Percentiles rank a stretch among this genome's conserved stretches.
These are phyloP conservation scores for Taxillus chinensis DNA, from an alignment of 164 flowering plant species.

Conservation along the genomic window DNA sequence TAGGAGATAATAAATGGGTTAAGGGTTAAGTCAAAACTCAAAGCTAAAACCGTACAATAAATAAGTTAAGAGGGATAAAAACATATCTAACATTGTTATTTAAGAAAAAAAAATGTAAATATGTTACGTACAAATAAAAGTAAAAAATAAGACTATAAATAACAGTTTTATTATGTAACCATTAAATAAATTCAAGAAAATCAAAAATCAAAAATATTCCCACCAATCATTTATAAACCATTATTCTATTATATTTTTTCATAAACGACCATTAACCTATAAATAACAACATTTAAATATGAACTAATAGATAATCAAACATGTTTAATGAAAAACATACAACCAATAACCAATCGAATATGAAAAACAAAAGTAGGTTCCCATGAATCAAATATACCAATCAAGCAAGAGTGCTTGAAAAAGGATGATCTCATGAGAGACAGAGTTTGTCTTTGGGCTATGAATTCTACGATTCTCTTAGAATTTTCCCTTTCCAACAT, in stretches of 20 bases:
- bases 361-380: too few relatives aligned
- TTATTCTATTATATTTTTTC: neutral
- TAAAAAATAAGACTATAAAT: neutral
- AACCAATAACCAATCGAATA: too few relatives aligned
- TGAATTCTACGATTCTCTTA: too few relatives aligned
- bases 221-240: neutral
- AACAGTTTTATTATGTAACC: neutral
- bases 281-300: neutral
- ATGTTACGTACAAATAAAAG: neutral
- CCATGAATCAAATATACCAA: too few relatives aligned
- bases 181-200: neutral
- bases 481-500: too few relatives aligned
- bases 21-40: neutral
- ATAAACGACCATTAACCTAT: neutral
- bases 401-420: too few relatives aligned
- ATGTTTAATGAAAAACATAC: too few relatives aligned
- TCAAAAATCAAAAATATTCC: neutral
- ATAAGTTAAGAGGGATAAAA: neutral
- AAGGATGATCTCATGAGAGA: too few relatives aligned
- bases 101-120: neutral
- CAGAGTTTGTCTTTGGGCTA: too few relatives aligned
- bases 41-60: neutral
- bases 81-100: neutral
- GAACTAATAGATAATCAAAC: neutral
- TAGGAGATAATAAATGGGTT: neutral